These are phyloP conservation scores for Phialocephala sp. DNA, from an alignment of 2,329 filamentous ascomycete genomes.

Conservation along the genomic window DNA sequence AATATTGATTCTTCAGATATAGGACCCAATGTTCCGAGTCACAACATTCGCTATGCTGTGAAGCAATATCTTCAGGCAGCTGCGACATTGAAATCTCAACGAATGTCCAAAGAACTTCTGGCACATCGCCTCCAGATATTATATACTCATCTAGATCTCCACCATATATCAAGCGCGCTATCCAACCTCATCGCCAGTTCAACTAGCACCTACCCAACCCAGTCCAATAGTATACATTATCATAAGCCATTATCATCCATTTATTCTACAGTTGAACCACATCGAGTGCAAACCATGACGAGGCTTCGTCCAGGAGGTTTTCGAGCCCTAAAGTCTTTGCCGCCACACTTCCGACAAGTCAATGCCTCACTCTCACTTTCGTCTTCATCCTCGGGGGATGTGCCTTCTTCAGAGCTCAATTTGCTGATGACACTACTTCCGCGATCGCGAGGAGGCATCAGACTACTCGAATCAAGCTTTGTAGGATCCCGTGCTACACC, in stretches of 20 bases:
- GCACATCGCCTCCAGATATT: neutral
- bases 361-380: constrained; percentile 48
- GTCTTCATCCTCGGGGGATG: constrained; percentile 46
- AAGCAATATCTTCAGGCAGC: neutral
- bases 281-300: constrained; percentile 66
- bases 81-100: neutral
- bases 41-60: neutral
- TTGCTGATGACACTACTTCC: constrained; percentile 50
- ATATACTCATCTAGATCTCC: neutral
- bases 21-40: neutral
- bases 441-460: constrained; percentile 30
- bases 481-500: constrained; percentile 26
- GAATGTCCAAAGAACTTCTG: neutral
- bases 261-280: constrained; percentile 45
- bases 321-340: constrained; percentile 66
- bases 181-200: constrained; percentile 6
- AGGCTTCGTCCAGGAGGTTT: constrained; percentile 58
- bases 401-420: constrained; percentile 61
- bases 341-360: constrained; percentile 63
- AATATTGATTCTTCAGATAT: neutral
- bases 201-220: neutral
- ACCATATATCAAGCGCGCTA: neutral
- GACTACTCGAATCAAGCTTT: constrained; percentile 31
- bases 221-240: constrained; percentile 14
- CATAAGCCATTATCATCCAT: constrained; percentile 10